Base-by-base conservation (phyloP, 495 filamentous ascomycete species). In the Neurospora sp. region DNA sequence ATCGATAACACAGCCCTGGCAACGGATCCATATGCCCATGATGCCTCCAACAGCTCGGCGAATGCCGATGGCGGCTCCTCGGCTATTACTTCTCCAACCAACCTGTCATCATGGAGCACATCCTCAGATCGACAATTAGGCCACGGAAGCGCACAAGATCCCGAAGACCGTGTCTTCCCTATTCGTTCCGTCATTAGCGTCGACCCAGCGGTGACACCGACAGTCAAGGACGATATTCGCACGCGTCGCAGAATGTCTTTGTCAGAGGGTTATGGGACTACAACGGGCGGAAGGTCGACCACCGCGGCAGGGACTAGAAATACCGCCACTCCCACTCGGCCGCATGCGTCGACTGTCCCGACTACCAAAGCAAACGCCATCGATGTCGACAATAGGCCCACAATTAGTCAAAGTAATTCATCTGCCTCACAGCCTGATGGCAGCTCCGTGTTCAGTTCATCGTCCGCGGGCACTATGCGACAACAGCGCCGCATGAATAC, bases 181-280 rank as follows among this genome's bases (percentile, higher is more conserved):
- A 91, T 96, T n/a, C 88, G 91, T 42, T 94, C 91, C 14, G 90
- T 92, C 37, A 87, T 97, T 35, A 92, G 89, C 10, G 90, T 96
- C 38, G 90, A 92, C 74, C 86, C 90, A 5, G 40, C 44, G 78
- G 48, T 22, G 74, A 65, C 27, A 17, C 27, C 27, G 12, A 35
- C 31, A 37, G 27, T 65, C 7, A 81, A 68, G 72, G 73, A 78
- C 80, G 81, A 75, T 75, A 75, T 69, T 73, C 74, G 70, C 71
- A 71, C 22, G 73, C 73, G 68, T 17, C 75, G 76, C 35, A 70
- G 73, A 48, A 38, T 70, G 45, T 77, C 75, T 10, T 2, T 76
- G 31, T 79, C 76, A 0, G 77, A 79, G 8, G 69, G 68, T 16
- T 38, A 42, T 7, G 72, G 53, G 42, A 70, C 41, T 17, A 35